phyloP scores from a whole-genome alignment of 306 rosid genomes.

The Castanea mollissima region DNA sequence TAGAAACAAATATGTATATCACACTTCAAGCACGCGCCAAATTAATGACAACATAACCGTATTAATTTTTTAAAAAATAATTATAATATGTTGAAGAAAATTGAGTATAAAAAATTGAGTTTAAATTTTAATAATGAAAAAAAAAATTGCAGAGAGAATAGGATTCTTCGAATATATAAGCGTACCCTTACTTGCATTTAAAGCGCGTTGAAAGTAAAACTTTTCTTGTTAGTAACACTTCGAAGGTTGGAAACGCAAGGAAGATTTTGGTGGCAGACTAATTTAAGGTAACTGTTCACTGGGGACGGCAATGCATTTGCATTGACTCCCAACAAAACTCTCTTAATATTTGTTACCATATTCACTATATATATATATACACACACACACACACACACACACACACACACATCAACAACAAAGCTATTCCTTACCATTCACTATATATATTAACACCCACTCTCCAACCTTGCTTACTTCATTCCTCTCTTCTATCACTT shows the following conservation, averaged over 20 bases:
- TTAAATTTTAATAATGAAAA: too few species aligned
- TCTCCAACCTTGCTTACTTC: slow-evolving; percentile 12
- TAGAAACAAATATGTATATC: too few species aligned
- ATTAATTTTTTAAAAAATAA: too few species aligned
- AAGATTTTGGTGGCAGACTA: slow-evolving; percentile 53
- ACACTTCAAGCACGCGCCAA: too few species aligned
- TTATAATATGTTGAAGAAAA: too few species aligned
- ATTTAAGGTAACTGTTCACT: neutral
- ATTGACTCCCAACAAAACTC: neutral
- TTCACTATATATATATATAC: neutral
- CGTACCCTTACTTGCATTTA: slow-evolving; percentile 16
- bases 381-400: neutral
- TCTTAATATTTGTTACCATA: too few species aligned
- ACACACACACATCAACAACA: neutral
- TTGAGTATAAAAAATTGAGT: too few species aligned
- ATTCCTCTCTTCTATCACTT: neutral
- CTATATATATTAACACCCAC: slow-evolving; percentile 23
- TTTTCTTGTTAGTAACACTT: slow-evolving; percentile 53
- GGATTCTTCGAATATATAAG: neutral
- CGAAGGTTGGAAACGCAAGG: slow-evolving; percentile 60
- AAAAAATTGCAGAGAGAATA: too few species aligned
- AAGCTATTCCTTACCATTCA: slow-evolving; percentile 8
- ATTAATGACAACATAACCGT: too few species aligned
- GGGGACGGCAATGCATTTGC: slow-evolving; percentile 24
- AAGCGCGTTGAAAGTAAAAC: slow-evolving; percentile 42